Percentiles rank a stretch among this genome's conserved stretches.
Evolutionary conservation across 257 asterid species (phyloP).

Genomic region (Osmanthus fragrans): DNA sequence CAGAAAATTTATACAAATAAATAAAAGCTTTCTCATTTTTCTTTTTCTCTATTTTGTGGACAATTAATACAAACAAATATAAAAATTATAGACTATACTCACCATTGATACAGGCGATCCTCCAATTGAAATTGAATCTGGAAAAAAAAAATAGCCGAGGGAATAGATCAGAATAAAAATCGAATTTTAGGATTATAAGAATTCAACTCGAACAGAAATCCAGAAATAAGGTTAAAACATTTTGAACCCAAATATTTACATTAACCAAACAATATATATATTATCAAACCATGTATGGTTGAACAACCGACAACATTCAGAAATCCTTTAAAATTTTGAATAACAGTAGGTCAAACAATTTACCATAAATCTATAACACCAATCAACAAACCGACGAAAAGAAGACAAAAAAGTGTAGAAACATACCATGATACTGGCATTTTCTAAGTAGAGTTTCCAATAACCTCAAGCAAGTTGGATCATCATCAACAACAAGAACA

Average conservation of each 20-base stretch:
- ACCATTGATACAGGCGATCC: constrained; percentile 59
- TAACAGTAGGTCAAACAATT: no score
- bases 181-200: constrained; percentile 15
- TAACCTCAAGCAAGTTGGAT: no score
- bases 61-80: neutral
- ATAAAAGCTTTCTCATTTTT: neutral
- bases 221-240: neutral
- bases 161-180: constrained; percentile 26
- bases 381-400: no score
- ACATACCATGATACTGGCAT: no score
- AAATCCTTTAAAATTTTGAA: no score
- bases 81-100: constrained; percentile 29
- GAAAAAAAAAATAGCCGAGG: neutral
- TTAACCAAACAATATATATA: no score
- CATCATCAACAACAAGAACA: no score
- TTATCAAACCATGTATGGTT: no score
- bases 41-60: neutral
- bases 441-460: no score
- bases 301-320: no score
- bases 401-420: no score
- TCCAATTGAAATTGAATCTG: constrained; percentile 47
- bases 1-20: neutral
- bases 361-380: no score
- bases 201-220: constrained; percentile 3
- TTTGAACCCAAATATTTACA: neutral